Base-by-base conservation (phyloP, 352 stramenopile genomes). In the Pythium sukuiense region DNA sequence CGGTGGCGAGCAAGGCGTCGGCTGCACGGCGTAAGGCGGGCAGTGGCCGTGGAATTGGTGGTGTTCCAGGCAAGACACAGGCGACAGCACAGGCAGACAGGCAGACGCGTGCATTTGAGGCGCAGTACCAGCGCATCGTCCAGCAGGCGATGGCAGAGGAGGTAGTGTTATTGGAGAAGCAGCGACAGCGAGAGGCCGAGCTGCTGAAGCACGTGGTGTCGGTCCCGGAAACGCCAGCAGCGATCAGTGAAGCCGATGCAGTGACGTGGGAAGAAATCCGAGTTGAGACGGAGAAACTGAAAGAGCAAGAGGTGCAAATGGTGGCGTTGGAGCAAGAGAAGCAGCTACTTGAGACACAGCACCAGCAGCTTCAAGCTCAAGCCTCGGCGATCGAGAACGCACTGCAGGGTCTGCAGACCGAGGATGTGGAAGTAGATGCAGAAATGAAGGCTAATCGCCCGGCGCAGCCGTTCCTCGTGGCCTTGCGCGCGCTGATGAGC, bases 141-240 rank as follows among this genome's bases (percentile, higher is more conserved):
- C 79, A 82, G 43, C 80, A 87, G 59, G 81, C 83, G 4, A 70
- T 72, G 30, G 65, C 71, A 1, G 82, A 89, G 45, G 74, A 94
- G 48, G 72, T 84, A 43, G 48, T 59, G 9, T 58, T 81, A 27
- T 30, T 87, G 6, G 67, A 54, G 24, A 63, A 72, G 65, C 76
- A 88, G 33, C 72, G 75, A 32, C 71, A 73, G 24, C 76, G 75
- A n/a, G 80, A 92, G 60, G 61, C 66, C 0, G 65, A 84, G 45
- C 63, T 92, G 11, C 60, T 91, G 14, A 71, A 85, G 37, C 72
- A 79, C 41, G 80, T 88, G 2, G 73, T 89, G 18, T 75, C 67
- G 2, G 76, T 72, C 14, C 70, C 73, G 8, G 76, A 81, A 20
- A 41, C 20, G 33, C 6, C 49, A 2, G 29, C n/a, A 16, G 45